These are phyloP conservation scores for Neurospora sp. DNA, from an alignment of 495 filamentous ascomycete species.

Conservation along the genomic window DNA sequence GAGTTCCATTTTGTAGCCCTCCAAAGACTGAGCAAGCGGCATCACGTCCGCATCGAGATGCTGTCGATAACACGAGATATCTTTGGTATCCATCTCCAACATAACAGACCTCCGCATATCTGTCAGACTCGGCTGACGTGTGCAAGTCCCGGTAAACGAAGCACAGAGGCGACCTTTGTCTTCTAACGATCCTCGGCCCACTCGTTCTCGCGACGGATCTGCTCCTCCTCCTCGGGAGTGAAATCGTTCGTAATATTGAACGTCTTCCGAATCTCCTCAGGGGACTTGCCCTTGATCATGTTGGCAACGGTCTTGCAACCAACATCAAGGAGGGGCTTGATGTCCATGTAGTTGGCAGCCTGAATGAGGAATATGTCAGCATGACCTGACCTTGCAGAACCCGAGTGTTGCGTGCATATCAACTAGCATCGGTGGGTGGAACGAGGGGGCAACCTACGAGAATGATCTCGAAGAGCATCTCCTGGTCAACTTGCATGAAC, in stretches of 20 bases:
- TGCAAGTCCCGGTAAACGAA: neutral
- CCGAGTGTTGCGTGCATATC: neutral
- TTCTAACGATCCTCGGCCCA: slow-evolving; percentile 64
- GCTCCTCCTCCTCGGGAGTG: slow-evolving; percentile 73
- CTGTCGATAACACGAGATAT: neutral
- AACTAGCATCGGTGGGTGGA: neutral
- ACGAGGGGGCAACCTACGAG: slow-evolving; percentile 49
- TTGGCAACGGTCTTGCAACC: slow-evolving; percentile 80
- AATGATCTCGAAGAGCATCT: slow-evolving; percentile 99
- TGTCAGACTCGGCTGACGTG: neutral
- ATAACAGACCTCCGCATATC: neutral
- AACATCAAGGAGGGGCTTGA: slow-evolving; percentile 72
- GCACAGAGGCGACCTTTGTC: neutral
- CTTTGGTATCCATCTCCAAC: neutral
- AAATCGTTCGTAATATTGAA: slow-evolving; percentile 83
- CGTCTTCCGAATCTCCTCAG: slow-evolving; percentile 73
- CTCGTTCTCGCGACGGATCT: slow-evolving; percentile 76
- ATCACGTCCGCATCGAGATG: neutral
- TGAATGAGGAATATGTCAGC: slow-evolving; percentile 8
- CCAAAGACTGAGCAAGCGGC: neutral
- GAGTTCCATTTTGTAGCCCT: neutral
- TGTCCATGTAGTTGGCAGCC: slow-evolving; percentile 74
- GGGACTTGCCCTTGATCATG: slow-evolving; percentile 81
- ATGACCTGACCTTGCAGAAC: slow-evolving; percentile 4
- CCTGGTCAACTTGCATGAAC: slow-evolving; percentile 99